These are phyloP conservation scores for Adansonia gregorii DNA, from an alignment of 441 rosid genomes.

Conservation along the genomic window DNA sequence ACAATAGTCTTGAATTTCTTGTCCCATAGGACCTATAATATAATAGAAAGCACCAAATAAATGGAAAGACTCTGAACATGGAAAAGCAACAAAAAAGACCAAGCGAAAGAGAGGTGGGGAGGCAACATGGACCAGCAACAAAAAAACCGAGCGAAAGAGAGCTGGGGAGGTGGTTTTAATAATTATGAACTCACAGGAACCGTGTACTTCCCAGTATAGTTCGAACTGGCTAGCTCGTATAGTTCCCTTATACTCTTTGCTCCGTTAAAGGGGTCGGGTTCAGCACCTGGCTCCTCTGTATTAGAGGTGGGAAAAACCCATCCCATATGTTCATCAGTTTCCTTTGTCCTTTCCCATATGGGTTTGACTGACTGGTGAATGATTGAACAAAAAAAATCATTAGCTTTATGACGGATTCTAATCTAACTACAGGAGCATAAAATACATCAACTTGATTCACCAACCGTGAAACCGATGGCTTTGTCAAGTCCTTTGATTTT, in stretches of 20 bases:
- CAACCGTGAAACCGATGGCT: constrained; percentile 75
- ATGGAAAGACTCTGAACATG: constrained; percentile 22
- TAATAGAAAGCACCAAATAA: constrained; percentile 18
- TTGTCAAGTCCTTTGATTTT: constrained; percentile 83
- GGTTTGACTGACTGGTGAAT: constrained; percentile 70
- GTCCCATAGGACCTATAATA: constrained; percentile 80
- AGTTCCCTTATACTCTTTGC: constrained; percentile 72
- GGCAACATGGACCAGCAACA: constrained; percentile 3
- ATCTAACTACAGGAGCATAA: background rate
- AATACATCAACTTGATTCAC: constrained; percentile 29
- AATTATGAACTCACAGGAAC: constrained; percentile 72
- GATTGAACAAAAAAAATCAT: constrained; percentile 29
- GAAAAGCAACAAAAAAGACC: background rate
- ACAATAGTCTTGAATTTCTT: constrained; percentile 87
- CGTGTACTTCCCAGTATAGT: constrained; percentile 73
- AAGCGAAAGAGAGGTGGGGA: no score
- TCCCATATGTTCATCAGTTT: constrained; percentile 84
- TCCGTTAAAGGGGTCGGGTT: constrained; percentile 67
- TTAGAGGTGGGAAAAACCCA: constrained; percentile 76
- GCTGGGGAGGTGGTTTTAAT: background rate
- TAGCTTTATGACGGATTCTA: constrained; percentile 17
- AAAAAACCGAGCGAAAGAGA: constrained; percentile 12
- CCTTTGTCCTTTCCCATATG: constrained; percentile 86
- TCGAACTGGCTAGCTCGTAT: constrained; percentile 75
- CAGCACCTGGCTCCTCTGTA: constrained; percentile 76